phyloP scores from a whole-genome alignment of 208 protist genomes.

The Acanthamoeba triangularis region DNA sequence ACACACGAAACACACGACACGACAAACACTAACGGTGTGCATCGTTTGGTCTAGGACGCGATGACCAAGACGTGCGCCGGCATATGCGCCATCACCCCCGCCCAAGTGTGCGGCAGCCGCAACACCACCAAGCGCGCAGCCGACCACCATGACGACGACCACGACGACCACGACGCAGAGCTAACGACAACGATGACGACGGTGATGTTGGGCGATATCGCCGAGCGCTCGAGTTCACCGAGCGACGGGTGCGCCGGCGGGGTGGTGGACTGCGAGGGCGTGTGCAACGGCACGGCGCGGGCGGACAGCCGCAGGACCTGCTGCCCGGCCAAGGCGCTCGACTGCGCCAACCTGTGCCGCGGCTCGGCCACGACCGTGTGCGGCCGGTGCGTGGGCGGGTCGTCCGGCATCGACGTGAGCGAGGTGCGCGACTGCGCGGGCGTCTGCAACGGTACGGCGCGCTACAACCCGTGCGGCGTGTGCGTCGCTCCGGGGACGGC shows the following conservation, averaged over 20 bases:
- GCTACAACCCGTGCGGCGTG: conserved; percentile 33
- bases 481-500: neutral
- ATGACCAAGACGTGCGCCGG: conserved; percentile 8
- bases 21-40: neutral
- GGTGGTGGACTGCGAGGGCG: neutral
- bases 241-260: too few relatives aligned
- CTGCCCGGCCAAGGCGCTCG: neutral
- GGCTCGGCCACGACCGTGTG: neutral
- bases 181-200: neutral
- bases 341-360: conserved; percentile 49
- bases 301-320: neutral
- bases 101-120: neutral
- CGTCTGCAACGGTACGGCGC: conserved; percentile 64
- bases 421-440: neutral
- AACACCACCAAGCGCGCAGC: neutral
- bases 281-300: neutral
- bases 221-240: too few relatives aligned
- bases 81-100: neutral
- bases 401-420: neutral
- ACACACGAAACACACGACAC: too few relatives aligned
- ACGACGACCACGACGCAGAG: neutral
- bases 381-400: conserved; percentile 41
- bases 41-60: neutral
- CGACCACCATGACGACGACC: neutral
- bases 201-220: neutral